These are phyloP conservation scores for Aspergillus cavernicola DNA, from an alignment of 495 filamentous ascomycete genomes.

Conservation along the genomic window DNA sequence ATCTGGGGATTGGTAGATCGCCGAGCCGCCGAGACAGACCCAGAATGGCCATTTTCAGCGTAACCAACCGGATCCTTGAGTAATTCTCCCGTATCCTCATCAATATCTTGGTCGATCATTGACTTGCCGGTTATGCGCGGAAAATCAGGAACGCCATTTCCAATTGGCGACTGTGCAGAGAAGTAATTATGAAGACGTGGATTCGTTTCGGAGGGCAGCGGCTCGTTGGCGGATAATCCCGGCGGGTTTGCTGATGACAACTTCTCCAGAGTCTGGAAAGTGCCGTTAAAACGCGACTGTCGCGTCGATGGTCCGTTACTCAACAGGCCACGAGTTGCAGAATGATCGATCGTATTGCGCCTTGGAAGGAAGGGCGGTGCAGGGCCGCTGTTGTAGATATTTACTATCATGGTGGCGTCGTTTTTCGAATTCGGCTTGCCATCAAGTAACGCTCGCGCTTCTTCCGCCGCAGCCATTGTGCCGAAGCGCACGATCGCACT, in stretches of 20 bases:
- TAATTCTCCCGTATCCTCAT: constrained; percentile 81
- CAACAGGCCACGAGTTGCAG: constrained; percentile 45
- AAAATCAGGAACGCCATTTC: constrained; percentile 65
- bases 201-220: constrained; percentile 57
- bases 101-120: constrained; percentile 79
- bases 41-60: constrained; percentile 67
- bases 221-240: constrained; percentile 47
- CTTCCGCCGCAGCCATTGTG: constrained; percentile 65
- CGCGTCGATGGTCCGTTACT: constrained; percentile 55
- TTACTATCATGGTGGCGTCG: constrained; percentile 75
- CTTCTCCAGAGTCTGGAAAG: constrained; percentile 69
- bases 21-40: constrained; percentile 43
- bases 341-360: constrained; percentile 61
- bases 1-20: constrained; percentile 73
- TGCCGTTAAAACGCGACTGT: constrained; percentile 72
- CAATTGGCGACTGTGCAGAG: constrained; percentile 79
- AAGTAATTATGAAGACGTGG: constrained; percentile 71
- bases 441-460: constrained; percentile 71
- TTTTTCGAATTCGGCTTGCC: constrained; percentile 75
- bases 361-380: constrained; percentile 40
- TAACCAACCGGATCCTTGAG: constrained; percentile 82
- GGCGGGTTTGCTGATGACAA: constrained; percentile 62
- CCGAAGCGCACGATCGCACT: constrained; percentile 76
- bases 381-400: constrained; percentile 54
- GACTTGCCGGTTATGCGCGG: constrained; percentile 74